phyloP scores from a whole-genome alignment of 768 basidiomycete species.

The Mycena pura region DNA sequence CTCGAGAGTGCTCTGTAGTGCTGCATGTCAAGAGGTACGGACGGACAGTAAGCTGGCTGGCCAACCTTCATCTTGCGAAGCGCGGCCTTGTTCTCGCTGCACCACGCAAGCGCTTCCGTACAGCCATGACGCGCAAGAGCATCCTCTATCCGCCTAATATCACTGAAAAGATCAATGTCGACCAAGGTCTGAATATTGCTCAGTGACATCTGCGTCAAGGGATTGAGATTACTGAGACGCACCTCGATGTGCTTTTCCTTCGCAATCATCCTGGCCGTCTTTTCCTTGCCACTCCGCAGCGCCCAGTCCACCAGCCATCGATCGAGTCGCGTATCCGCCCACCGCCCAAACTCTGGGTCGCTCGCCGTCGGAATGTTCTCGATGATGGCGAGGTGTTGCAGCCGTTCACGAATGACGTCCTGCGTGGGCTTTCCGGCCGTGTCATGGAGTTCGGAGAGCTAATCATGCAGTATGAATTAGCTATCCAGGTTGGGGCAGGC shows the following conservation, averaged over 20 bases:
- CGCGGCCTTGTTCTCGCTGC: slow-evolving; percentile 92
- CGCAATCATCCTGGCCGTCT: slow-evolving; percentile 79
- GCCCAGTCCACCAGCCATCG: slow-evolving; percentile 95
- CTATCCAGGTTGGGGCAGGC: background rate
- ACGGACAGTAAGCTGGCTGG: background rate
- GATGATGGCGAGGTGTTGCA: slow-evolving; percentile 71
- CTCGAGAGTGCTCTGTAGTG: slow-evolving; percentile 85
- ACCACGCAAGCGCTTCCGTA: slow-evolving; percentile 92
- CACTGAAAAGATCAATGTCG: slow-evolving; percentile 90
- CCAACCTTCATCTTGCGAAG: slow-evolving; percentile 88
- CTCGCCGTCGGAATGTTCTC: slow-evolving; percentile 61
- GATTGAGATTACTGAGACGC: slow-evolving; percentile 33
- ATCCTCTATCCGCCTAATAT: slow-evolving; percentile 85
- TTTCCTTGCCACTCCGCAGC: slow-evolving; percentile 77
- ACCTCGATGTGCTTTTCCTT: slow-evolving; percentile 83
- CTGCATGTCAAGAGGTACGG: slow-evolving; percentile 1
- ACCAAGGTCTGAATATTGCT: slow-evolving; percentile 70
- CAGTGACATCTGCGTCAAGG: background rate
- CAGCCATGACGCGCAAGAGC: slow-evolving; percentile 80
- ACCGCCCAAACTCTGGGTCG: slow-evolving; percentile 68
- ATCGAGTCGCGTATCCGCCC: slow-evolving; percentile 83
- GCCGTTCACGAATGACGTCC: slow-evolving; percentile 75
- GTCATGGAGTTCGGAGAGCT: slow-evolving; percentile 58
- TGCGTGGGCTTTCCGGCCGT: slow-evolving; percentile 64
- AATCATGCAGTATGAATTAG: background rate